Evolutionary conservation across 2,329 filamentous ascomycete species (phyloP).

Genomic region (Cryphonectria radicalis): DNA sequence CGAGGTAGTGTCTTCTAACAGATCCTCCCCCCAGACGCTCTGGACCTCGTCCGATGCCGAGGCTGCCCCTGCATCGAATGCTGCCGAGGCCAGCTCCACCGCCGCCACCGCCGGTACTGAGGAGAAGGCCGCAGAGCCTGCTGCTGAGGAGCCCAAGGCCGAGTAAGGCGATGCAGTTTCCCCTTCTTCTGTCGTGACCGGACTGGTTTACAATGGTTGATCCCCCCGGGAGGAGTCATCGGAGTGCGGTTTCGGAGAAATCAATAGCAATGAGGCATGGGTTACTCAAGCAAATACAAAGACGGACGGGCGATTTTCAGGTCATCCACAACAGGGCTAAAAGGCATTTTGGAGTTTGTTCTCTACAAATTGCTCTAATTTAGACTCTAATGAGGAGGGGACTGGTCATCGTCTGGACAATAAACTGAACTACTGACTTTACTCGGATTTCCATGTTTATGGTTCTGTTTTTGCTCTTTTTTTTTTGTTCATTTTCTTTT

Average conservation of each 20-base stretch:
- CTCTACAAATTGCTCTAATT: slow-evolving; percentile 51
- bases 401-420: slow-evolving; percentile 57
- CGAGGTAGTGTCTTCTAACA: slow-evolving; percentile 37
- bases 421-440: slow-evolving; percentile 52
- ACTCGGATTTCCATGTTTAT: slow-evolving; percentile 32
- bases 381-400: slow-evolving; percentile 56
- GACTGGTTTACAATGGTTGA: slow-evolving; percentile 49
- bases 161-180: slow-evolving; percentile 53
- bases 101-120: slow-evolving; percentile 52
- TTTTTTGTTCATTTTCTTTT: slow-evolving; percentile 14
- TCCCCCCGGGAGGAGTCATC: slow-evolving; percentile 58
- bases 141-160: slow-evolving; percentile 71
- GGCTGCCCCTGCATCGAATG: slow-evolving; percentile 59
- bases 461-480: slow-evolving; percentile 4
- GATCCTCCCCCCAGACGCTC: slow-evolving; percentile 69
- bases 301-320: slow-evolving; percentile 39
- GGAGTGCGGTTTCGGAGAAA: slow-evolving; percentile 64
- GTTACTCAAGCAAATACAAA: slow-evolving; percentile 54
- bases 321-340: slow-evolving; percentile 46
- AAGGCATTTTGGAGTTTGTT: slow-evolving; percentile 52
- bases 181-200: slow-evolving; percentile 46
- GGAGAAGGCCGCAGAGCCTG: slow-evolving; percentile 57
- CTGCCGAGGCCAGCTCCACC: slow-evolving; percentile 50
- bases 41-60: slow-evolving; percentile 99
- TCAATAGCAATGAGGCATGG: slow-evolving; percentile 51